Base-by-base conservation (phyloP, 2,329 filamentous ascomycete genomes). In the Pseudogymnoascus sp. region DNA sequence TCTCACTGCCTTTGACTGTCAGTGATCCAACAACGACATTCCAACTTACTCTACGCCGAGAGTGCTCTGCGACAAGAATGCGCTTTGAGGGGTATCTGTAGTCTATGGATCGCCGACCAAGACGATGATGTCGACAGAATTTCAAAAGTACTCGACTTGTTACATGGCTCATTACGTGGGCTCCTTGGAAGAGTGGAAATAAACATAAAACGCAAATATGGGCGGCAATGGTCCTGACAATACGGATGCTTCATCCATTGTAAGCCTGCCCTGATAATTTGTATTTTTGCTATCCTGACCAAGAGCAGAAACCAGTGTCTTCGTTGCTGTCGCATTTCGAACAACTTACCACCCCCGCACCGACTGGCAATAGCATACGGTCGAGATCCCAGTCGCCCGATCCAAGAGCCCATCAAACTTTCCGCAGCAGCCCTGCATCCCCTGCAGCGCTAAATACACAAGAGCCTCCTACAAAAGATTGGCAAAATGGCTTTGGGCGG, bases 301-400 rank as follows among this genome's bases (percentile, higher is more conserved):
- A 22, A 57, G 41, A 16, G 20, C 65, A 91, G 88, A 90, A 86
- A 77, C 89, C 90, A 25, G 89, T 94, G 58, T 94, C 90, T 59
- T 92, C 89, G 59, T 79, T 94, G 63, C 83, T 87, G 64, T 90
- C 88, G 65, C 86, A 89, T 68, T 94, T 93, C 73, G 90, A 94
- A 78, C 90, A 87, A 71, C 57, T 58, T 8, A 58, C 33, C 22
- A 58, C 33, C 36, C 33, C 36, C 57, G 22, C 35, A 58, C 33
- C 35, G 37, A 39, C 16, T 58, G 35, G 57, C 18, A 58, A 58
- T 22, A 37, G 7, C 57, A 58, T 38, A 38, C 30, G 47, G n/a
- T 54, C 47, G 35, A 58, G 57, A 39, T 58, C 57, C 6, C 57
- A 58, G 57, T 58, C 57, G 57, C 57, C 57, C 20, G 25, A 58